These are phyloP conservation scores for Rubroboletus satanas DNA, from an alignment of 768 basidiomycete species.

Conservation along the genomic window DNA sequence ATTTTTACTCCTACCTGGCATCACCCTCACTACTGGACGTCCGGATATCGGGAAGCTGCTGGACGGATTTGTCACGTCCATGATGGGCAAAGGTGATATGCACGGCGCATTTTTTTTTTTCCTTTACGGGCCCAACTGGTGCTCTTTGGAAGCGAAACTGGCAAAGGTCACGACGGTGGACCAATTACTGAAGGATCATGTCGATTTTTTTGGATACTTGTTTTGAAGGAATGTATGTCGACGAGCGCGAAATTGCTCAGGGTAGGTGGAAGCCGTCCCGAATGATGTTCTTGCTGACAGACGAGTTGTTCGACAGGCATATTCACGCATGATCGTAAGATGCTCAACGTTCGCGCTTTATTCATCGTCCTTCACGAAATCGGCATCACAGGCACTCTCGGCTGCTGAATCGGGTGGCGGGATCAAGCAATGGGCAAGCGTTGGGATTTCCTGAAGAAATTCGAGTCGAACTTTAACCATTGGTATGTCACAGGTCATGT, in stretches of 20 bases:
- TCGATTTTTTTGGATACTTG: slow-evolving; percentile 96
- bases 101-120: slow-evolving; percentile 39
- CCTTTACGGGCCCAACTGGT: too few relatives aligned
- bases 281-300: not conserved
- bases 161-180: slow-evolving; percentile 91
- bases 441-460: slow-evolving; percentile 87
- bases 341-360: slow-evolving; percentile 90
- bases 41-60: slow-evolving; percentile 47
- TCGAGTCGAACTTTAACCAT: slow-evolving; percentile 93
- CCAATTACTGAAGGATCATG: slow-evolving; percentile 90
- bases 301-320: slow-evolving; percentile 45
- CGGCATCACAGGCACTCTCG: slow-evolving; percentile 68
- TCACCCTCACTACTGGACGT: slow-evolving; percentile 49
- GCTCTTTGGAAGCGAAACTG: slow-evolving; percentile 76
- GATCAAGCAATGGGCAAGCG: slow-evolving; percentile 69
- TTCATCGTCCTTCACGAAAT: slow-evolving; percentile 75
- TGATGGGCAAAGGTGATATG: slow-evolving; percentile 32
- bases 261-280: slow-evolving; percentile 42
- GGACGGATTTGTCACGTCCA: slow-evolving; percentile 39
- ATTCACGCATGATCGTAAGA: slow-evolving; percentile 74
- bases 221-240: slow-evolving; percentile 93
- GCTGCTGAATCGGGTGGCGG: slow-evolving; percentile 58
- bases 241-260: slow-evolving; percentile 87
- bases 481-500: slow-evolving; percentile 55
- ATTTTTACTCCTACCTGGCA: slow-evolving; percentile 31